Percentiles rank a stretch among this genome's conserved stretches.
Conservation (phyloP, 225 moss, liverwort and hornwort genomes). For the Climacium dendroides region DNA sequence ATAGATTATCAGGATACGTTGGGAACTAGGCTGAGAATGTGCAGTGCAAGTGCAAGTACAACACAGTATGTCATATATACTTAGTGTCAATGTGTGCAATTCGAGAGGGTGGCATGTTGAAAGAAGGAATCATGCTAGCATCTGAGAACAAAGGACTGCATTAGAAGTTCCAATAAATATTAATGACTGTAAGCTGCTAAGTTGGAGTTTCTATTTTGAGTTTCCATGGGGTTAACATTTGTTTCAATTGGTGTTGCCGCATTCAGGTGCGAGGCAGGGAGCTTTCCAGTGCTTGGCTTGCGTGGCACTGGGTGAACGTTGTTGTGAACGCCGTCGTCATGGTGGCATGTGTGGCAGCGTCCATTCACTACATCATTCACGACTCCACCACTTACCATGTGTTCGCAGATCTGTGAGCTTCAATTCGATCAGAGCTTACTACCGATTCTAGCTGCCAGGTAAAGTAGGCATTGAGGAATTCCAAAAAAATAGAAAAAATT, state of each 20-base stretch:
- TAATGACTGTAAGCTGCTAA: not conserved
- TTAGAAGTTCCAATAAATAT: not conserved
- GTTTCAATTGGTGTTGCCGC: not conserved
- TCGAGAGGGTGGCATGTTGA: not conserved
- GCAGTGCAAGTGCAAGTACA: not conserved
- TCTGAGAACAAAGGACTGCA: not conserved
- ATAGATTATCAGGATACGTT: not conserved
- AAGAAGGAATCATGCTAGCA: not conserved
- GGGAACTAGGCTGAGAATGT: not conserved
- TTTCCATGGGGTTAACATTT: not conserved
- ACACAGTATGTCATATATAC: no score
- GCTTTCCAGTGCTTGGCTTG: not conserved
- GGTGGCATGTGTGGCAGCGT: conserved; percentile 2
- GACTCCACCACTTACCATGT: conserved; percentile 7
- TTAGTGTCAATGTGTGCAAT: not conserved
- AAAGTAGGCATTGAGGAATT: no score
- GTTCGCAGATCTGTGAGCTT: conserved; percentile 10
- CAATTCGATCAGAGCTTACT: not conserved
- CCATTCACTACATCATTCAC: conserved; percentile 14
- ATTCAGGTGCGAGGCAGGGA: not conserved
- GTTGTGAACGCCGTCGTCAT: not conserved
- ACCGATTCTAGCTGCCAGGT: not conserved
- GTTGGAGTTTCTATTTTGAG: no score
- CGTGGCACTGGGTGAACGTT: conserved; percentile 20
- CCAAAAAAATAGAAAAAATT: no score